These are phyloP conservation scores for Fusarium temperatum DNA, from an alignment of 2,329 filamentous ascomycete species.

Conservation along the genomic window DNA sequence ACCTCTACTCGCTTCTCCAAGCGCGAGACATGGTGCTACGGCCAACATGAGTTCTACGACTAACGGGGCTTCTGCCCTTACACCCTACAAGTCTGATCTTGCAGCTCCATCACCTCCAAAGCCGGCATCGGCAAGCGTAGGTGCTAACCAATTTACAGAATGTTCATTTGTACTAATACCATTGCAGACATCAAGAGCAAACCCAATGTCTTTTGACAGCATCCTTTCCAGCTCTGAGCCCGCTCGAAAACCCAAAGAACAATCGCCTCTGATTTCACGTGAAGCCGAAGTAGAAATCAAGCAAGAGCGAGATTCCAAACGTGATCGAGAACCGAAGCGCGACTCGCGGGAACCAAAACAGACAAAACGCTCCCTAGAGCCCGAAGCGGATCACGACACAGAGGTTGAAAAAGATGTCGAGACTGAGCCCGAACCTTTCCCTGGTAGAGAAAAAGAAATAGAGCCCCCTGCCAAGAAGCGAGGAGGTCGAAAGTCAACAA, in stretches of 20 bases:
- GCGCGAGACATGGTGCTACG: conserved; percentile 54
- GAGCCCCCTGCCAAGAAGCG: conserved; percentile 46
- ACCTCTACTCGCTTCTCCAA: conserved; percentile 59
- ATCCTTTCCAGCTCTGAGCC: conserved; percentile 86
- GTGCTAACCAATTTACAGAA: conserved; percentile 28
- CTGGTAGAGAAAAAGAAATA: conserved; percentile 40
- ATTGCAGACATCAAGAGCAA: conserved; percentile 72
- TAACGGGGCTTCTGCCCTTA: conserved; percentile 52
- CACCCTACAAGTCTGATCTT: conserved; percentile 52
- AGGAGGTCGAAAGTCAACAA: conserved; percentile 51
- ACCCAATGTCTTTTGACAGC: conserved; percentile 96
- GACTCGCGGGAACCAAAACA: conserved; percentile 36
- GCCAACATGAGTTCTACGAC: conserved; percentile 51
- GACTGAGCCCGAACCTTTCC: conserved; percentile 45
- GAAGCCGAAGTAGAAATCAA: conserved; percentile 33
- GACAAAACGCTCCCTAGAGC: conserved; percentile 44
- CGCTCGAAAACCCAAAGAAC: conserved; percentile 61
- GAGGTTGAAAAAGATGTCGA: conserved; percentile 50
- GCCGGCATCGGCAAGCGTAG: conserved; percentile 50
- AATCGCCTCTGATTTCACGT: conserved; percentile 51
- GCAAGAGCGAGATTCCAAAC: conserved; percentile 20
- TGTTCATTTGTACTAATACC: conserved; percentile 23
- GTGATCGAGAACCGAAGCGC: conserved; percentile 28
- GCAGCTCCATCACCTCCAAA: conserved; percentile 53
- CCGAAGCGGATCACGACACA: conserved; percentile 43